Conservation (phyloP, 2,329 filamentous ascomycete genomes). For the Botryotinia convoluta region DNA sequence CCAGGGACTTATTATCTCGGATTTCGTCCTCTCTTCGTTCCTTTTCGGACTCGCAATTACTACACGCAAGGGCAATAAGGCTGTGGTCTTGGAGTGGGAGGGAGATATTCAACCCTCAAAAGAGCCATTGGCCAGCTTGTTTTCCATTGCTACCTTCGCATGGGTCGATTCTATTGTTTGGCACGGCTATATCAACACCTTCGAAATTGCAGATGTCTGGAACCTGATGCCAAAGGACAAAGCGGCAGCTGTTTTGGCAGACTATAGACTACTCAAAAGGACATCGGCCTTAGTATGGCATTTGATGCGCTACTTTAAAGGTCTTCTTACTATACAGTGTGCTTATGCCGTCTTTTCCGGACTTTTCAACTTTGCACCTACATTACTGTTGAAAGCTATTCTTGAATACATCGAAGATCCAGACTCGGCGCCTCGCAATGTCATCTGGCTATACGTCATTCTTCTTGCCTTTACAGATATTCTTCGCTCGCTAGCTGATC, state of each 20-base stretch:
- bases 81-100: constrained; percentile 84
- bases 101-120: constrained; percentile 81
- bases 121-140: constrained; percentile 82
- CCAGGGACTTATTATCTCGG: constrained; percentile 63
- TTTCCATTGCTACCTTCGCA: constrained; percentile 82
- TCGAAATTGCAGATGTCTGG: constrained; percentile 87
- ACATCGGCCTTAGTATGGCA: constrained; percentile 77
- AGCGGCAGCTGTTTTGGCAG: constrained; percentile 72
- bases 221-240: constrained; percentile 87
- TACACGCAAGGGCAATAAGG: constrained; percentile 88
- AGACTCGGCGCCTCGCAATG: constrained; percentile 70
- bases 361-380: constrained; percentile 86
- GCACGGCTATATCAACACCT: constrained; percentile 80
- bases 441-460: constrained; percentile 94
- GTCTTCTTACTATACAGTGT: constrained; percentile 72
- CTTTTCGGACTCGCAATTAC: constrained; percentile 74
- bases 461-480: constrained; percentile 81
- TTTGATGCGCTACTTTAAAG: constrained; percentile 80
- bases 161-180: constrained; percentile 91
- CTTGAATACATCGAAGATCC: constrained; percentile 91
- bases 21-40: constrained; percentile 73
- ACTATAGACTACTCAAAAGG: constrained; percentile 83
- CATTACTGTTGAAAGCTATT: constrained; percentile 84
- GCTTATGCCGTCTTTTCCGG: constrained; percentile 76
- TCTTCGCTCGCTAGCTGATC: constrained; percentile 70